phyloP scores from a whole-genome alignment of 352 stramenopile genomes.

The Plasmopara muralis region DNA sequence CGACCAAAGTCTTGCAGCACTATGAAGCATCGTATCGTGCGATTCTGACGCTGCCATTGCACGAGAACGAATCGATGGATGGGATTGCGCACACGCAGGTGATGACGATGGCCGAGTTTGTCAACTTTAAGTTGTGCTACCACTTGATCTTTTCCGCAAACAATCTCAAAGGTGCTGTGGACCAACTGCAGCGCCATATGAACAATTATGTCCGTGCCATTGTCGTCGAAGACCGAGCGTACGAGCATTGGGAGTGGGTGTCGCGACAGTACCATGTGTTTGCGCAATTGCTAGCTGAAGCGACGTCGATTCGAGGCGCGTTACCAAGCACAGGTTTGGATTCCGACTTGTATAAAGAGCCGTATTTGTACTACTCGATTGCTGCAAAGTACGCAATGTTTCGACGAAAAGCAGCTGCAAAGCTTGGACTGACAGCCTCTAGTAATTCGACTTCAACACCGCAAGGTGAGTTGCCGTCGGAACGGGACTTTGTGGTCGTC shows the following conservation, averaged over 20 bases:
- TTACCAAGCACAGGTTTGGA: constrained; percentile 52
- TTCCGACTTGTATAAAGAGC: constrained; percentile 80
- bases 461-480: constrained; percentile 22
- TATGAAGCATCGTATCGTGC: constrained; percentile 78
- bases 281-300: constrained; percentile 70
- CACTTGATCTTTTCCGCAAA: constrained; percentile 81
- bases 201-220: constrained; percentile 49
- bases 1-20: constrained; percentile 79
- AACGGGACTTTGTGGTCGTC: constrained; percentile 64
- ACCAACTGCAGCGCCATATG: constrained; percentile 82
- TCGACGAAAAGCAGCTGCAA: constrained; percentile 55
- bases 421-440: constrained; percentile 39
- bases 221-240: constrained; percentile 46
- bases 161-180: constrained; percentile 78
- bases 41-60: constrained; percentile 46
- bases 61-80: constrained; percentile 35
- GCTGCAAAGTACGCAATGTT: constrained; percentile 80
- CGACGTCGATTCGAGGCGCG: constrained; percentile 57
- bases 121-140: constrained; percentile 87
- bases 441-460: constrained; percentile 10
- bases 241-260: constrained; percentile 83
- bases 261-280: constrained; percentile 85
- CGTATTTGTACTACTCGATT: constrained; percentile 82
- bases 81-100: constrained; percentile 52
- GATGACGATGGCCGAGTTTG: constrained; percentile 80